Evolutionary conservation across 331 rosid species (phyloP).

Genomic region (Ulmus americana): DNA sequence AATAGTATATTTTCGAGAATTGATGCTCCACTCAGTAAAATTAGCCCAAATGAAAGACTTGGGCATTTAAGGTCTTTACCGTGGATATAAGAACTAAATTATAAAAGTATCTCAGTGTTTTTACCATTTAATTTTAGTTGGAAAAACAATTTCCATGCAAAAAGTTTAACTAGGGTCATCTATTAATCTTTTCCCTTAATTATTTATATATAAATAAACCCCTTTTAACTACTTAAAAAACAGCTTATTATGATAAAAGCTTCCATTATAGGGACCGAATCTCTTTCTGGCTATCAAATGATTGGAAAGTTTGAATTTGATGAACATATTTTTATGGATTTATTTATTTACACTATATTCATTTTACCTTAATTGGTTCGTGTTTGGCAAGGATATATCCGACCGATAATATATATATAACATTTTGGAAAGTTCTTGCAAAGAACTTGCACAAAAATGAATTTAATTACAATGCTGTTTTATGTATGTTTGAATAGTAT

Average conservation of each 20-base stretch:
- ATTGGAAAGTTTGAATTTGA: slow-evolving; percentile 29
- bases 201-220: not conserved
- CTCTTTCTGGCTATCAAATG: slow-evolving; percentile 48
- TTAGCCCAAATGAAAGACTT: too few relatives aligned
- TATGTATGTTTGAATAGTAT: not conserved
- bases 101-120: too few relatives aligned
- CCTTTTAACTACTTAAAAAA: not conserved
- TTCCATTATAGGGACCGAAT: slow-evolving; percentile 38
- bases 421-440: not conserved
- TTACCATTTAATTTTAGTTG: too few relatives aligned
- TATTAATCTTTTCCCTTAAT: too few relatives aligned
- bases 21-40: too few relatives aligned
- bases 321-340: not conserved
- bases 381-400: not conserved
- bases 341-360: not conserved
- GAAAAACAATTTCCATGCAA: too few relatives aligned
- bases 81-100: too few relatives aligned
- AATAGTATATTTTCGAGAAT: too few relatives aligned
- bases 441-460: too few relatives aligned
- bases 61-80: too few relatives aligned
- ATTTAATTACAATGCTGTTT: too few relatives aligned
- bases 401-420: not conserved
- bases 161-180: too few relatives aligned
- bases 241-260: slow-evolving; percentile 7
- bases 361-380: not conserved